phyloP scores from a whole-genome alignment of 2,329 filamentous ascomycete species.

The Aspergillus tamarii region DNA sequence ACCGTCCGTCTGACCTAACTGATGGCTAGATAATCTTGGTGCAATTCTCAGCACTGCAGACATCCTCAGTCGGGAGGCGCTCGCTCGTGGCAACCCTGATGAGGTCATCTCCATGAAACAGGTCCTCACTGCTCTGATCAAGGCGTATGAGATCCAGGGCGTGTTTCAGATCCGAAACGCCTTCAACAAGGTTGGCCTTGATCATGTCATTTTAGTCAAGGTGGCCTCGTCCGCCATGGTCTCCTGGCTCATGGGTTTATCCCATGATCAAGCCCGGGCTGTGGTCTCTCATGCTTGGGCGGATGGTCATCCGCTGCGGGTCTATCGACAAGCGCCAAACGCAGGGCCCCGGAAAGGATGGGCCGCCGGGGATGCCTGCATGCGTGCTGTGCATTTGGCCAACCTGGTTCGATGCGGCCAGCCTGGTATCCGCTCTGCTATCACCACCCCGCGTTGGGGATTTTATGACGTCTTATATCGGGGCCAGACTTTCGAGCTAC shows the following conservation, averaged over 20 bases:
- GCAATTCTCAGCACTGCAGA: constrained; percentile 42
- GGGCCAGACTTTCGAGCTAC: constrained; percentile 21
- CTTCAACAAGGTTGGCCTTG: constrained; percentile 46
- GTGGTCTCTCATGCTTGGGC: constrained; percentile 46
- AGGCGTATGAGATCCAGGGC: constrained; percentile 50
- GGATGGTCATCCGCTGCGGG: constrained; percentile 42
- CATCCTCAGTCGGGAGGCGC: background rate
- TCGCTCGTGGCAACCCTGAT: background rate
- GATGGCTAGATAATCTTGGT: constrained; percentile 40
- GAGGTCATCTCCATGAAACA: background rate
- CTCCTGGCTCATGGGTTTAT: constrained; percentile 42
- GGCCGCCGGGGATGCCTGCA: constrained; percentile 47
- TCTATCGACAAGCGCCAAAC: constrained; percentile 40
- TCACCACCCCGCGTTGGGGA: constrained; percentile 40
- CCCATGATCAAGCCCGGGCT: constrained; percentile 33
- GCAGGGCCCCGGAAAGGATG: constrained; percentile 46
- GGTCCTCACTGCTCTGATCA: constrained; percentile 40
- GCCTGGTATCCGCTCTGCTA: constrained; percentile 18
- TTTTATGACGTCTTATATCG: constrained; percentile 36
- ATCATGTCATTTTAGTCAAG: constrained; percentile 49
- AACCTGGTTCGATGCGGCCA: background rate
- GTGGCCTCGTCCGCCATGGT: constrained; percentile 45
- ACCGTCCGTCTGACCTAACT: background rate
- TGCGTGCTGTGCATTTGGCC: constrained; percentile 44
- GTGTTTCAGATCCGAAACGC: constrained; percentile 40